Conservation (phyloP, 2,329 filamentous ascomycete genomes). For the Diplodia seriata region DNA sequence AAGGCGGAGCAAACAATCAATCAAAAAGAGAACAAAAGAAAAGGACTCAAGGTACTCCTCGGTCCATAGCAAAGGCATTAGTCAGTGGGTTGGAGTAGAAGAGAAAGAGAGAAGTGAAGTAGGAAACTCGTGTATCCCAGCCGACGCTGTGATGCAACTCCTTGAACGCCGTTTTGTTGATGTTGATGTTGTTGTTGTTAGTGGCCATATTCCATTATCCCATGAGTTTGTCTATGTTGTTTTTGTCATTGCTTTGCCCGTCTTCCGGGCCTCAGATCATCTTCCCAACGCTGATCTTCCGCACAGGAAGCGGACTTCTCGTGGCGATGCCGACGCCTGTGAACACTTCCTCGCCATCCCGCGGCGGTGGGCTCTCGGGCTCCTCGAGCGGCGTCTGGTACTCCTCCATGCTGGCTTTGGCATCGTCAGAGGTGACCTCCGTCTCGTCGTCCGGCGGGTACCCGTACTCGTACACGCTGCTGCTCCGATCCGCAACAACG, state of each 20-base stretch:
- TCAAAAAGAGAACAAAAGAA: constrained; percentile 1
- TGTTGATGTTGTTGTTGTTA: background rate
- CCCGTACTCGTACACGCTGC: constrained; percentile 21
- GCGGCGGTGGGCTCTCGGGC: constrained; percentile 17
- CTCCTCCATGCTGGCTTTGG: background rate
- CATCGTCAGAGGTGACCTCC: background rate
- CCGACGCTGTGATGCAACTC: constrained; percentile 6
- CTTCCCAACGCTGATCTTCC: constrained; percentile 1
- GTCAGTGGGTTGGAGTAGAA: background rate
- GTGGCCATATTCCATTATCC: constrained; percentile 9
- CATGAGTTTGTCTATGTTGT: background rate
- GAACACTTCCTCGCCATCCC: constrained; percentile 19
- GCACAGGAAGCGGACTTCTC: constrained; percentile 3
- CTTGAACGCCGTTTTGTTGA: constrained; percentile 4
- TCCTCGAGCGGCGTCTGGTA: constrained; percentile 22
- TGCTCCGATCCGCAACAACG: constrained; percentile 12
- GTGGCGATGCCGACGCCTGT: constrained; percentile 1
- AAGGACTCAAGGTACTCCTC: background rate
- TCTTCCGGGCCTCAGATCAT: constrained; percentile 1
- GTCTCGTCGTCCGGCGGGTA: constrained; percentile 16
- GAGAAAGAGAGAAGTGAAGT: constrained; percentile 2
- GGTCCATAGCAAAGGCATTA: background rate
- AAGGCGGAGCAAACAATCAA: constrained; percentile 10
- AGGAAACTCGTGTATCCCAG: constrained; percentile 11
- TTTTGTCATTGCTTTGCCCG: background rate